Conservation (phyloP, 495 filamentous ascomycete genomes). For the Annulohypoxylon stygium region DNA sequence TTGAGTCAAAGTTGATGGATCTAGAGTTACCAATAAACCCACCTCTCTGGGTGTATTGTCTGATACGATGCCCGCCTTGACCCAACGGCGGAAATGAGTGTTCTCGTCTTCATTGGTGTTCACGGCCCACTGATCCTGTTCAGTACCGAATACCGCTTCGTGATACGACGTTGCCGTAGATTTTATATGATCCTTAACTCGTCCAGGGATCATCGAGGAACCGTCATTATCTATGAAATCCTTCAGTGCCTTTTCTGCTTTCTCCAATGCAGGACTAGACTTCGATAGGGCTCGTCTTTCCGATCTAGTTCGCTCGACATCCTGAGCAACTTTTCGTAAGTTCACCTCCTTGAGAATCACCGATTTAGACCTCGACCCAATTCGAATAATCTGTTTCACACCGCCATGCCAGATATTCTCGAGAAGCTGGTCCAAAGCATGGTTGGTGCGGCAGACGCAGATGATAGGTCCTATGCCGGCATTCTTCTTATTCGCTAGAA, state of each 20-base stretch:
- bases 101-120: slow-evolving; percentile 34
- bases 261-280: not conserved
- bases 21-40: not conserved
- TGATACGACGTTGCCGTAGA: slow-evolving; percentile 14
- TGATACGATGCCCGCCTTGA: slow-evolving; percentile 17
- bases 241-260: slow-evolving; percentile 9
- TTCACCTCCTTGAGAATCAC: slow-evolving; percentile 62
- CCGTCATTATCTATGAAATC: not conserved
- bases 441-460: slow-evolving; percentile 75
- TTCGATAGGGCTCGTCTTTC: slow-evolving; percentile 40
- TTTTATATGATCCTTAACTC: slow-evolving; percentile 26
- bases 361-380: slow-evolving; percentile 75
- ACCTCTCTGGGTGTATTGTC: not conserved
- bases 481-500: slow-evolving; percentile 67
- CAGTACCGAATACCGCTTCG: slow-evolving; percentile 48
- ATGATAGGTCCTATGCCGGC: slow-evolving; percentile 73
- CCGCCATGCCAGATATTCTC: slow-evolving; percentile 71
- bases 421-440: slow-evolving; percentile 79
- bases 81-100: slow-evolving; percentile 18
- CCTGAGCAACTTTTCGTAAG: slow-evolving; percentile 54
- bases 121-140: slow-evolving; percentile 33
- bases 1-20: slow-evolving; percentile 10
- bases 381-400: slow-evolving; percentile 72
- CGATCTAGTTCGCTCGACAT: slow-evolving; percentile 41
- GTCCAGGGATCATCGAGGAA: not conserved